Evolutionary conservation across 2,329 filamentous ascomycete genomes (phyloP).

Genomic region (Hirsutella minnesotensis): DNA sequence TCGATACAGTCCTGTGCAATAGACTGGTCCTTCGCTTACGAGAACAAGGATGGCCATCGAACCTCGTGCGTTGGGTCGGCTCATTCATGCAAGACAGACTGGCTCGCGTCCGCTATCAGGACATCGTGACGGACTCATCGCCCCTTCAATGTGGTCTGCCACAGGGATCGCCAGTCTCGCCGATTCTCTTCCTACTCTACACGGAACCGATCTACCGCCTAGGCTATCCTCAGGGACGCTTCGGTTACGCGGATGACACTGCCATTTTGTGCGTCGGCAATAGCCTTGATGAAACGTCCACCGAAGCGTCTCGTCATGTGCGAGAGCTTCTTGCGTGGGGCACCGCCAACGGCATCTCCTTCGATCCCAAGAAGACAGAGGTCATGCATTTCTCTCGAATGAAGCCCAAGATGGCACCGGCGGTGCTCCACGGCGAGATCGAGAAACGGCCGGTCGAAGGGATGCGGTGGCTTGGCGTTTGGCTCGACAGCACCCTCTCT

Average conservation of each 20-base stretch:
- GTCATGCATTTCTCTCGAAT: background rate
- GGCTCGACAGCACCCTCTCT: background rate
- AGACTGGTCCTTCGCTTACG: slow-evolving; percentile 6
- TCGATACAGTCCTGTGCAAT: slow-evolving; percentile 9
- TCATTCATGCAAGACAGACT: slow-evolving; percentile 6
- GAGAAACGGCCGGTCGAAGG: background rate
- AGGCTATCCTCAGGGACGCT: background rate
- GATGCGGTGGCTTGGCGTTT: background rate
- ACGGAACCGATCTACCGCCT: slow-evolving; percentile 7
- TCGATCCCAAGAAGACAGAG: background rate
- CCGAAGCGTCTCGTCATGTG: background rate
- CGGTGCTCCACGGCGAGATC: background rate
- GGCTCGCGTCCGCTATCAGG: slow-evolving; percentile 2
- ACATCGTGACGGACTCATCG: slow-evolving; percentile 2
- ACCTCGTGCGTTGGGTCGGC: slow-evolving; percentile 5
- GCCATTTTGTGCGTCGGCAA: background rate
- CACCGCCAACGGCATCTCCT: background rate
- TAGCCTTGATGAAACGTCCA: background rate
- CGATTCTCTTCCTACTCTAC: slow-evolving; percentile 9
- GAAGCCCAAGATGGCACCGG: background rate
- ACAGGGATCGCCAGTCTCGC: slow-evolving; percentile 9
- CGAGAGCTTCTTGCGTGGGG: no score
- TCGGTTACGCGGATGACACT: background rate
- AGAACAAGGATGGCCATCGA: slow-evolving; percentile 7
- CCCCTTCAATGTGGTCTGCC: slow-evolving; percentile 4